phyloP scores from a whole-genome alignment of 345 rosid genomes.

The Acer negundo region DNA sequence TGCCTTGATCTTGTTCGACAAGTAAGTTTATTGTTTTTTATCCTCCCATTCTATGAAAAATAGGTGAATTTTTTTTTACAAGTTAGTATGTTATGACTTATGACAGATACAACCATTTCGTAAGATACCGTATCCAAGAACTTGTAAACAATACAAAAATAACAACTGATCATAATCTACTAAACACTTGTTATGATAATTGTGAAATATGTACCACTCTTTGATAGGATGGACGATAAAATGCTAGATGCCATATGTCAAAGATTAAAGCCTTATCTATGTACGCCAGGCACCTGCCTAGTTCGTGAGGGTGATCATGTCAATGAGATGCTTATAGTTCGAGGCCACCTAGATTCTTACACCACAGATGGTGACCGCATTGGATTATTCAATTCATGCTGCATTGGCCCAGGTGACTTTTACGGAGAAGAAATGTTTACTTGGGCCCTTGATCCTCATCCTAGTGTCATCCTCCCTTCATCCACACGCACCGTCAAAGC shows the following conservation, averaged over 20 bases:
- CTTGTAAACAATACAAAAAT: not conserved
- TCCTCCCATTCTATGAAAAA: not conserved
- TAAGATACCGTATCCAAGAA: too few species aligned
- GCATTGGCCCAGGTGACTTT: conserved; percentile 56
- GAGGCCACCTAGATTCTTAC: conserved; percentile 50
- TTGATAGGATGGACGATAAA: conserved; percentile 55
- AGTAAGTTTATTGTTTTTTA: conserved; percentile 25
- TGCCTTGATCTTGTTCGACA: conserved; percentile 61
- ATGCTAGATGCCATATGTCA: conserved; percentile 65
- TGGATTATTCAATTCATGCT: conserved; percentile 54
- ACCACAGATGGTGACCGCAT: conserved; percentile 57
- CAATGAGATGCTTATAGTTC: conserved; percentile 54
- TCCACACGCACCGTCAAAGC: conserved; percentile 58
- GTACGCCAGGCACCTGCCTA: conserved; percentile 34
- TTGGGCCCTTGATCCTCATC: conserved; percentile 58
- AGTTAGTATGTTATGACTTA: not conserved
- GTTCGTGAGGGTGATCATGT: conserved; percentile 62
- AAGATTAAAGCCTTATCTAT: conserved; percentile 45
- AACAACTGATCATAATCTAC: not conserved
- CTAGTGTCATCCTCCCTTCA: conserved; percentile 41
- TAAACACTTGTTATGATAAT: not conserved
- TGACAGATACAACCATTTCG: too few species aligned
- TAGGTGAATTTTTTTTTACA: not conserved
- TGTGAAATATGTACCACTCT: conserved; percentile 45
- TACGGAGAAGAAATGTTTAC: conserved; percentile 59